Evolutionary conservation across 2,329 filamentous ascomycete genomes (phyloP), one percentile per base, ranked within the genome.

Genomic region (Alternaria incomplexa): DNA sequence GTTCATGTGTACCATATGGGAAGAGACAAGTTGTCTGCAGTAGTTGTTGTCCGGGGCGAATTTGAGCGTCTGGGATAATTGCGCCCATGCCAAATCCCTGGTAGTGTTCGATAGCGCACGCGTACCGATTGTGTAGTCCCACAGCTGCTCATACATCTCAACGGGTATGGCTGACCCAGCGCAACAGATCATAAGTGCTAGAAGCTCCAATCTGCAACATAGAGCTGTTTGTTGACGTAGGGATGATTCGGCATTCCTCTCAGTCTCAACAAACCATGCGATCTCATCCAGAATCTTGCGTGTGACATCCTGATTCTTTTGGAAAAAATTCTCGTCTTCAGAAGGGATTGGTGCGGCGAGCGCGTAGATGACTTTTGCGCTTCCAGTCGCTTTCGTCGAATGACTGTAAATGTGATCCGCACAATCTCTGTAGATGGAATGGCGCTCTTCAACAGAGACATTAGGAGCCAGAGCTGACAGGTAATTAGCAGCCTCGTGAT

Each of bases 41-140:
- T 78, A 79, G 12, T 73, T 65, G 51, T 75, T 77, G 11, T 71
- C 56, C 1, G 72, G 65, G n/a, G 63, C 61, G 3, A 45, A 15
- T 32, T 70, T 74, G 12, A 68, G 65, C 15, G 65, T 69, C 1
- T 77, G 71, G 11, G 67, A 57, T n/a, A 79, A 64, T 17, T 71
- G 73, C 11, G 63, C 82, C 93, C 93, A 97, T 0, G 89, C 90
- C 13, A 84, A 81, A 62, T 87, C 85, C 58, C 91, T 85, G 63
- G 92, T 89, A 9, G 86, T 84, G 4, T 84, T 80, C 23, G 86
- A 87, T 5, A 88, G 80, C 4, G 89, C 88, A 43, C 84, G 80
- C 5, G 85, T 83, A 12, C 93, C 91, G 51, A 97, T 88, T 25
- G 96, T 83, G 43, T 90, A 83, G 60, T 90, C 84, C 92, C 93